Conservation (phyloP, 2,329 filamentous ascomycete species). For the Aphanocladium album region DNA sequence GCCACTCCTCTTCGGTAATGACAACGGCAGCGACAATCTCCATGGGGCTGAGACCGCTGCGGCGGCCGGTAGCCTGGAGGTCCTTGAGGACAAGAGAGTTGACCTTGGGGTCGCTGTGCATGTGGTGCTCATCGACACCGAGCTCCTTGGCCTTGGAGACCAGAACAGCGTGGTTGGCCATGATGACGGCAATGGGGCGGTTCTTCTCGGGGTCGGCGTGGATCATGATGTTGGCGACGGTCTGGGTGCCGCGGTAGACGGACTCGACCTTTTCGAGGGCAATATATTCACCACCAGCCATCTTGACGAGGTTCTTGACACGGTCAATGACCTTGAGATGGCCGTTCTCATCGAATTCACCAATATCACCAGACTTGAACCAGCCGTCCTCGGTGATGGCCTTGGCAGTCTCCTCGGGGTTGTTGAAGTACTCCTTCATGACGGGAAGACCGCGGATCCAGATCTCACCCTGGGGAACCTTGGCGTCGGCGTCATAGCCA, state of each 20-base stretch:
- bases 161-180: constrained; percentile 60
- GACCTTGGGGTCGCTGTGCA: constrained; percentile 64
- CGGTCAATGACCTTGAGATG: constrained; percentile 87
- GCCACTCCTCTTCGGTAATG: constrained; percentile 82
- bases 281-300: constrained; percentile 91
- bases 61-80: constrained; percentile 58
- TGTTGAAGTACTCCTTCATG: constrained; percentile 73
- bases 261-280: constrained; percentile 94
- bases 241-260: constrained; percentile 74
- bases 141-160: constrained; percentile 53
- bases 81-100: constrained; percentile 60
- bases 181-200: constrained; percentile 78
- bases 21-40: constrained; percentile 75
- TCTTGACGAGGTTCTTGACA: constrained; percentile 98
- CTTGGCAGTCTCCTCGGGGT: constrained; percentile 78
- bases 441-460: constrained; percentile 77
- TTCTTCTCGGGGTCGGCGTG: constrained; percentile 71
- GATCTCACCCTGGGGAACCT: constrained; percentile 85
- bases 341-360: constrained; percentile 75
- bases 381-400: constrained; percentile 79
- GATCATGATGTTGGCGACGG: constrained; percentile 82
- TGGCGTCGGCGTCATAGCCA: constrained; percentile 72
- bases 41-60: constrained; percentile 61
- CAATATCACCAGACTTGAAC: constrained; percentile 97
- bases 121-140: constrained; percentile 61